A percentile compares a stretch with the other conserved stretches of the same genome.
Evolutionary conservation across 2,329 filamentous ascomycete species (phyloP).

Genomic region (Paecilomyces fulvus): DNA sequence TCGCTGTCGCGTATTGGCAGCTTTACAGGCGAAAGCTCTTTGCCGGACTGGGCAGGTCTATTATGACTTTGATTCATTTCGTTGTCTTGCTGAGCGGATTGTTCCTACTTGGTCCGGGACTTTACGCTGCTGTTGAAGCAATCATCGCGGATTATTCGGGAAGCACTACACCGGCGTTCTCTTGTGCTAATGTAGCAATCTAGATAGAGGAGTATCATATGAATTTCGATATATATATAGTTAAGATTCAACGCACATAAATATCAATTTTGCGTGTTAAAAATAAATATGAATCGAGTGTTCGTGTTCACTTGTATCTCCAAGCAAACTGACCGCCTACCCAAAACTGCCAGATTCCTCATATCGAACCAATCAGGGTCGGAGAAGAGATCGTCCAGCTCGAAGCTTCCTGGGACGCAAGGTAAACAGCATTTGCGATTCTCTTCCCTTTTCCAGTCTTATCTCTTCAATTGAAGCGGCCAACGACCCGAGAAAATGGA

Average conservation of each 20-base stretch:
- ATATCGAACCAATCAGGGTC: background rate
- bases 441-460: slow-evolving; percentile 4
- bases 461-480: background rate
- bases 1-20: slow-evolving; percentile 43
- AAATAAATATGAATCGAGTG: no score
- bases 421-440: slow-evolving; percentile 8
- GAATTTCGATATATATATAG: no score
- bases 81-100: slow-evolving; percentile 40
- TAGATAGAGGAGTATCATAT: slow-evolving; percentile 17
- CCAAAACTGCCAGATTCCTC: background rate
- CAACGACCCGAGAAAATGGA: slow-evolving; percentile 27
- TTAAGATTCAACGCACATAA: no score
- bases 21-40: slow-evolving; percentile 36
- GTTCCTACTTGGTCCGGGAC: slow-evolving; percentile 43
- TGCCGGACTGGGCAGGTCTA: slow-evolving; percentile 20
- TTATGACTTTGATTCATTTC: slow-evolving; percentile 39
- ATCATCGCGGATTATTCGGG: slow-evolving; percentile 45
- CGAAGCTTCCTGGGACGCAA: slow-evolving; percentile 1
- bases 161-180: slow-evolving; percentile 39
- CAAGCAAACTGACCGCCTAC: background rate
- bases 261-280: no score
- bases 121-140: slow-evolving; percentile 46
- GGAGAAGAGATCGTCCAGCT: background rate
- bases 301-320: no score
- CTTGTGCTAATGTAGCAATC: slow-evolving; percentile 42